Percentiles rank a stretch among this genome's conserved stretches.
Conservation (phyloP, 2,329 filamentous ascomycete species). For the Colletotrichum sp. region DNA sequence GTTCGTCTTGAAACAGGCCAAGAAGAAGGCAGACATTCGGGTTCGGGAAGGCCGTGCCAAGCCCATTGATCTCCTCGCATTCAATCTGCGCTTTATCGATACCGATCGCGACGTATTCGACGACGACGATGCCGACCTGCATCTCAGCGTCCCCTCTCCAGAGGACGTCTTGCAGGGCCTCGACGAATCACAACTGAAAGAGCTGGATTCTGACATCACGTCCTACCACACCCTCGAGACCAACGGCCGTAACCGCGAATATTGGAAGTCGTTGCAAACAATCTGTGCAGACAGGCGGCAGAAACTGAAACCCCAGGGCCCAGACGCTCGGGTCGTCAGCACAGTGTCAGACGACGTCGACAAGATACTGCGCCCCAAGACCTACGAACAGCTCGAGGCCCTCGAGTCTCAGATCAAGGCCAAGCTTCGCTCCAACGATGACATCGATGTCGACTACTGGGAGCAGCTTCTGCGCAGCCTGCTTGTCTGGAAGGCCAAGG, state of each 20-base stretch:
- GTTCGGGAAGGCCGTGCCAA: conserved; percentile 90
- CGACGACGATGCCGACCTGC: conserved; percentile 76
- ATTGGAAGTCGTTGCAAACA: conserved; percentile 89
- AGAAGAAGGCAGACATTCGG: conserved; percentile 96
- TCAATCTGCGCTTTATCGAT: conserved; percentile 89
- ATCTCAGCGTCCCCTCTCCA: conserved; percentile 80
- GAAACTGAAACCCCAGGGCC: conserved; percentile 64
- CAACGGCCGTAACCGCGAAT: conserved; percentile 79
- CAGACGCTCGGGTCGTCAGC: conserved; percentile 76
- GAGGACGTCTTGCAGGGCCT: conserved; percentile 81
- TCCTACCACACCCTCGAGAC: conserved; percentile 84
- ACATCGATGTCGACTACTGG: conserved; percentile 98
- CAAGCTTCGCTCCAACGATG: conserved; percentile 87
- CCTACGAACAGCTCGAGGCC: conserved; percentile 82
- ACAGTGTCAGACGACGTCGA: conserved; percentile 90
- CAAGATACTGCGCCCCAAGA: conserved; percentile 83
- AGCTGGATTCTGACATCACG: conserved; percentile 81
- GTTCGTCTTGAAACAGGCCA: conserved; percentile 94
- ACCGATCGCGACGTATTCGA: conserved; percentile 84
- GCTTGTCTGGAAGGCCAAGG: conserved; percentile 89
- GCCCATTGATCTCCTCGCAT: conserved; percentile 91
- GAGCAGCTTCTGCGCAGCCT: conserved; percentile 87
- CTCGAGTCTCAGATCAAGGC: conserved; percentile 86
- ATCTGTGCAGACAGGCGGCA: conserved; percentile 80
- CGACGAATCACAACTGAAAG: conserved; percentile 68